Evolutionary conservation across 306 rosid genomes (phyloP), one percentile per base, ranked within the genome.

Genomic region (Lablab purpureus): DNA sequence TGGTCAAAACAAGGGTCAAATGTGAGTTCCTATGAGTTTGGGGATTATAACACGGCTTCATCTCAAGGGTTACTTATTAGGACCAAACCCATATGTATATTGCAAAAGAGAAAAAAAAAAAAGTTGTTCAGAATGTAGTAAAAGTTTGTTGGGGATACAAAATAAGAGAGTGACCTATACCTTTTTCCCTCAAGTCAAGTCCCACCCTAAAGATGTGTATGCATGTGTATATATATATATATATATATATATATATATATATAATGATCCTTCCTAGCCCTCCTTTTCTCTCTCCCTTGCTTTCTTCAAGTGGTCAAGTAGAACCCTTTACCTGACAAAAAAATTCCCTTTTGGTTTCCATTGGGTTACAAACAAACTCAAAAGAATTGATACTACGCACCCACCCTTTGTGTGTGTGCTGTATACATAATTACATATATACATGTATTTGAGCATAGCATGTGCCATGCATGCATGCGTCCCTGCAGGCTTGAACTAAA

Each of bases 21-120:
- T 80, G 84, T 69, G 84, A 84, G 88, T 79, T 75, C 82, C 90
- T 69, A 32, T 79, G 83, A 81, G 46, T 78, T 73, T 77, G 47
- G 78, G 83, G 78, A 76, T 84, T 82, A 67, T 75, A 79, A 79
- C 76, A 41, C 58, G 41, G 64, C 41, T 79, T 78, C 66, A 55
- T 47, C 75, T 74, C 66, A 55, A 66, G 47, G 59, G 58, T 71
- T 67, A 19, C 46, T 67, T 32, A 23, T 66, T 67, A 67, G 49
- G 56, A 77, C 80, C 70, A 72, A 73, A 76, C 78, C 84, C 46
- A 15, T 40, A 8, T 67, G 72, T 43, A 75, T 37, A 49, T 49
- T 37, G 6, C 37, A 45, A 74, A 45, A 55, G 22, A 25, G n/a
- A 47, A 46, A 67, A 68, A n/a, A 68, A n/a, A 34, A 28, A 74